Base-by-base conservation (phyloP, 345 rosid genomes). In the Citrus hindsii region DNA sequence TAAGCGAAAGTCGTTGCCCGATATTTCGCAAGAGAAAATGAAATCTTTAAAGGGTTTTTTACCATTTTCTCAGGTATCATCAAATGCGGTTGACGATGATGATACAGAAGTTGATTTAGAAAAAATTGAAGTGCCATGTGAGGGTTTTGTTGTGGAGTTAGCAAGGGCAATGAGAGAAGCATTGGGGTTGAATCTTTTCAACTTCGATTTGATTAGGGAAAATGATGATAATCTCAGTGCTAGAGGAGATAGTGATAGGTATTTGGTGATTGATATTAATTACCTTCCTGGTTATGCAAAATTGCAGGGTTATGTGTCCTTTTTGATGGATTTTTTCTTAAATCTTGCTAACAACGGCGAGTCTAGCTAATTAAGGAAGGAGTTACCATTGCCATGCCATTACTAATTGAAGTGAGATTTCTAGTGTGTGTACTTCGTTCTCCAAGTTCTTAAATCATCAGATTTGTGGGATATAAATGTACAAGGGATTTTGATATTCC, bases 271-370 rank as follows among this genome's bases (percentile, higher is more conserved):
- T 56, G 94, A 91, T 73, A 91, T 91, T 19, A 91, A 91, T 78
- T 89, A 89, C 77, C 89, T 91, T 62, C 91, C 94, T 48, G 92
- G 91, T 46, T 91, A 88, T 63, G 87, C 92, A 1, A 90, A 90
- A 84, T 82, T 89, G 89, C 91, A 91, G 0, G 76, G 82, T 59
- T 89, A 87, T 74, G 94, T 89, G 85, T 73, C 80, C 3, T 84
- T 84, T 48, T 80, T 89, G 84, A 81, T 86, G 7, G 86, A 84
- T 76, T 91, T 91, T 87, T 88, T 91, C 83, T 82, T 25, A 10
- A 33, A 53, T 77, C 4, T 19, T 32, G 58, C 58, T 5, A 53
- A 53, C 22, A 53, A 53, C 22, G 2, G 5, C 6, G 0, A 53
- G 22, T 53, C 58, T 83, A 46, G 51, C 18, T 46, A 46, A 46